Conservation (phyloP, 179 eudicot genomes). For the Beta corolliflora region DNA sequence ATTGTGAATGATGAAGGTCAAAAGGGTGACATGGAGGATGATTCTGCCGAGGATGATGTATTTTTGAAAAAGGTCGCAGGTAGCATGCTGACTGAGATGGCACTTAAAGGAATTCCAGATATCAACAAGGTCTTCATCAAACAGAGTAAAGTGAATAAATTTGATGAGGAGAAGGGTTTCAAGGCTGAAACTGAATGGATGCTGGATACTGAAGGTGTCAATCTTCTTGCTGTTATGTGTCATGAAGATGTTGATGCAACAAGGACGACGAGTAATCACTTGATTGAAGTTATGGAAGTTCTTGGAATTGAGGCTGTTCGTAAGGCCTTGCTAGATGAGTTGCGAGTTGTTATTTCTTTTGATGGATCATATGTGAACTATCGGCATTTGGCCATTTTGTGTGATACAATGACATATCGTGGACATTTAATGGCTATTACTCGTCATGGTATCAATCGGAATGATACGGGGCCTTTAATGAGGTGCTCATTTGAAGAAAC, state of each 20-base stretch:
- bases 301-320: conserved; percentile 98
- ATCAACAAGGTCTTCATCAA: conserved; percentile 97
- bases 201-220: conserved; percentile 99
- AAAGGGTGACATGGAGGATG: conserved; percentile 75
- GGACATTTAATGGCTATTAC: conserved; percentile 99
- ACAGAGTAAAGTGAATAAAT: conserved; percentile 67
- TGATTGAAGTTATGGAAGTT: conserved; percentile 95
- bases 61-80: conserved; percentile 93
- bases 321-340: conserved; percentile 84
- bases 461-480: conserved; percentile 97
- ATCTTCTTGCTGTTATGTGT: conserved; percentile 92
- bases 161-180: conserved; percentile 84
- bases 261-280: conserved; percentile 94
- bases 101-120: conserved; percentile 88
- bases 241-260: conserved; percentile 95
- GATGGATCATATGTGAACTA: conserved; percentile 98
- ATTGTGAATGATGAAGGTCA: conserved; percentile 93
- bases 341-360: conserved; percentile 92
- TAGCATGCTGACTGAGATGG: conserved; percentile 96
- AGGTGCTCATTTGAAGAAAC: conserved; percentile 99
- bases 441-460: conserved; percentile 93
- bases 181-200: conserved; percentile 93
- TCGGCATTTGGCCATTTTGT: conserved; percentile 91
- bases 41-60: conserved; percentile 96
- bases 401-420: conserved; percentile 98